A percentile compares a stretch with the other conserved stretches of the same genome.
Conservation (phyloP, 2,329 filamentous ascomycete species). For the Nannizzia gypsea region DNA sequence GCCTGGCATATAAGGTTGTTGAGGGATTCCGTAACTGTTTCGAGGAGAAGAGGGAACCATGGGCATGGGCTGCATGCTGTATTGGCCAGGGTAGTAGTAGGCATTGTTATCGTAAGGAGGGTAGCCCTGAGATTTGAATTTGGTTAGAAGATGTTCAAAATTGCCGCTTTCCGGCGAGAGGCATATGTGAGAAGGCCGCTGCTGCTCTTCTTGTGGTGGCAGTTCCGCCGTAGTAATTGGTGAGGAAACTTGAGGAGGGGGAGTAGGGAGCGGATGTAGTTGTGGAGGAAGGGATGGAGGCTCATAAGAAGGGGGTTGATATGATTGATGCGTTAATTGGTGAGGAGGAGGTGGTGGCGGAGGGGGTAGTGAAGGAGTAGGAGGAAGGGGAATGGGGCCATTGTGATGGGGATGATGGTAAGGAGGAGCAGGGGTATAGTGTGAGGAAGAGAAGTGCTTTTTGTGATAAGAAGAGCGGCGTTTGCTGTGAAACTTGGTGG, state of each 20-base stretch:
- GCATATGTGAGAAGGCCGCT: slow-evolving; percentile 36
- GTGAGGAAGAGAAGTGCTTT: slow-evolving; percentile 15
- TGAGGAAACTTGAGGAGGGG: slow-evolving; percentile 12
- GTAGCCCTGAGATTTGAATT: slow-evolving; percentile 52
- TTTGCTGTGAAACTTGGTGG: neutral
- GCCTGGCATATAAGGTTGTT: slow-evolving; percentile 39
- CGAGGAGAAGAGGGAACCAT: slow-evolving; percentile 35
- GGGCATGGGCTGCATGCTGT: slow-evolving; percentile 28
- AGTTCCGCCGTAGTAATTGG: slow-evolving; percentile 8
- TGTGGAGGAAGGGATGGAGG: slow-evolving; percentile 6
- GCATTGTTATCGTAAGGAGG: slow-evolving; percentile 33
- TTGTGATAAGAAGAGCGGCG: slow-evolving; percentile 25
- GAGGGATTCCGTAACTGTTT: slow-evolving; percentile 39
- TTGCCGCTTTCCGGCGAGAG: slow-evolving; percentile 57
- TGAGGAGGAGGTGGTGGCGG: slow-evolving; percentile 15
- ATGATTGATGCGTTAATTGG: slow-evolving; percentile 3
- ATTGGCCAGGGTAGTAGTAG: slow-evolving; percentile 32
- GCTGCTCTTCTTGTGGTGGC: neutral
- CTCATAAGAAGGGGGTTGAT: neutral
- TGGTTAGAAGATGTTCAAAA: slow-evolving; percentile 63
- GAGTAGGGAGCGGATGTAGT: neutral
- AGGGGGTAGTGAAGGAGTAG: neutral
- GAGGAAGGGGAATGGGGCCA: slow-evolving; percentile 5
- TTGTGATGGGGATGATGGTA: slow-evolving; percentile 16
- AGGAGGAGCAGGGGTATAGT: slow-evolving; percentile 15